Base-by-base conservation (phyloP, 768 basidiomycete genomes). In the Boletus rubropictus region DNA sequence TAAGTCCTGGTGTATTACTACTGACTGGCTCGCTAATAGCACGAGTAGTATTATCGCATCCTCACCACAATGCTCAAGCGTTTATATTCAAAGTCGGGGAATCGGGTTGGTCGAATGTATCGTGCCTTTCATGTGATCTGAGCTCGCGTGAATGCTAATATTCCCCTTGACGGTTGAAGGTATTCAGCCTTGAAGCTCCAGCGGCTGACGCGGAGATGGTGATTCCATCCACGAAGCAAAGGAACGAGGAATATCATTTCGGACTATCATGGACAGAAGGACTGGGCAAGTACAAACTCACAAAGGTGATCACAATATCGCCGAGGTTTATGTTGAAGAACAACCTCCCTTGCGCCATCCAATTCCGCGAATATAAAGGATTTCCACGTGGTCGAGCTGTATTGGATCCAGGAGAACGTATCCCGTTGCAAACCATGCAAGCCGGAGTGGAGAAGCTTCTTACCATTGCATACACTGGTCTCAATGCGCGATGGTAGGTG, bases 271-370 rank as follows among this genome's bases (percentile, higher is more conserved):
- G 94, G 81, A 76, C 79, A 15, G 93, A 95, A 66, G 96, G 94
- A 2, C 71, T 84, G n/a, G 96, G 96, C 29, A 97, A 96, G 73
- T 98, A 97, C 66, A 97, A 97, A 62, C 71, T 98, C 28, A 86
- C 86, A 22, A 98, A 97, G 69, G 85, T 97, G 55, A 83, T 99
- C 54, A 94, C 89, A 0, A 70, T 98, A 31, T 75, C 88, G 7
- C 96, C 96, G 22, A 81, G 96, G 38, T 98, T 93, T 72, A 70
- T 98, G 52, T 66, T 98, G 55, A 88, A 84, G 66, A 99, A 97
- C 67, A 76, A 81, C 50, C 74, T 92, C 31, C 52, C 72, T 5
- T 78, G 80, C 41, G 59, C 81, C 2, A 75, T 99, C 27, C 80
- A 80, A 32, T 82, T 94, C 68, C 82, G 96, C 39, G 92, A 97